These are phyloP conservation scores for Cladosporium sp. DNA, from an alignment of 2,329 filamentous ascomycete genomes.

Conservation along the genomic window DNA sequence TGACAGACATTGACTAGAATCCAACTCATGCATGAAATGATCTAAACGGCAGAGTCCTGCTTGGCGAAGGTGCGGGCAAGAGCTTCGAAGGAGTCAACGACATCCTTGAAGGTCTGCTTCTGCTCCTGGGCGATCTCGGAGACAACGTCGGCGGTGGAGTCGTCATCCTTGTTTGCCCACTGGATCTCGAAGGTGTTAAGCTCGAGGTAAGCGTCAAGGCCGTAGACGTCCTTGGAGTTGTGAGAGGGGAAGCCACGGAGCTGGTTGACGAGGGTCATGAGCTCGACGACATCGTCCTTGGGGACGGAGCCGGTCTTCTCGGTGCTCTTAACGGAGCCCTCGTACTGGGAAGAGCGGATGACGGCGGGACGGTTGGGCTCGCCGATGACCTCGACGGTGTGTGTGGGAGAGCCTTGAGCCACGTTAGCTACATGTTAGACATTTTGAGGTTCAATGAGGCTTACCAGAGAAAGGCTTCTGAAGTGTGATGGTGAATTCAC, in stretches of 20 bases:
- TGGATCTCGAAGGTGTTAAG: slow-evolving; percentile 47
- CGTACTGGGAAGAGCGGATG: slow-evolving; percentile 37
- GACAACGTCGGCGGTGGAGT: slow-evolving; percentile 35
- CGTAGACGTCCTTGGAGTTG: slow-evolving; percentile 42
- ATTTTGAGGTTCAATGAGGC: neutral
- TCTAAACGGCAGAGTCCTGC: slow-evolving; percentile 40
- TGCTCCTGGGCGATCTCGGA: slow-evolving; percentile 41
- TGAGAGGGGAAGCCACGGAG: slow-evolving; percentile 44
- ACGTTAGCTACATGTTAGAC: slow-evolving; percentile 5
- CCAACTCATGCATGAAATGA: slow-evolving; percentile 22
- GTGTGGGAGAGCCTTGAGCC: slow-evolving; percentile 31
- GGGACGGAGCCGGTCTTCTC: slow-evolving; percentile 44
- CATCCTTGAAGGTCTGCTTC: slow-evolving; percentile 46
- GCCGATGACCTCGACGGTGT: slow-evolving; percentile 44
- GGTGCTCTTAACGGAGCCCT: slow-evolving; percentile 33
- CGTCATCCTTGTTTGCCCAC: slow-evolving; percentile 44
- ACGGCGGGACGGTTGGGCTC: slow-evolving; percentile 43
- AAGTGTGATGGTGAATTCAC: slow-evolving; percentile 37
- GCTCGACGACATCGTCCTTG: slow-evolving; percentile 45
- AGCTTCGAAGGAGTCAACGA: slow-evolving; percentile 45
- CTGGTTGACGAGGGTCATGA: slow-evolving; percentile 39
- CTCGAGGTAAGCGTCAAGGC: slow-evolving; percentile 41
- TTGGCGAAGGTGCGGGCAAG: slow-evolving; percentile 44
- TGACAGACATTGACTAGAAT: slow-evolving; percentile 13
- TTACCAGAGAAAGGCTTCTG: slow-evolving; percentile 38